phyloP scores from a whole-genome alignment of 2,329 filamentous ascomycete genomes.

The Grosmannia serpens region DNA sequence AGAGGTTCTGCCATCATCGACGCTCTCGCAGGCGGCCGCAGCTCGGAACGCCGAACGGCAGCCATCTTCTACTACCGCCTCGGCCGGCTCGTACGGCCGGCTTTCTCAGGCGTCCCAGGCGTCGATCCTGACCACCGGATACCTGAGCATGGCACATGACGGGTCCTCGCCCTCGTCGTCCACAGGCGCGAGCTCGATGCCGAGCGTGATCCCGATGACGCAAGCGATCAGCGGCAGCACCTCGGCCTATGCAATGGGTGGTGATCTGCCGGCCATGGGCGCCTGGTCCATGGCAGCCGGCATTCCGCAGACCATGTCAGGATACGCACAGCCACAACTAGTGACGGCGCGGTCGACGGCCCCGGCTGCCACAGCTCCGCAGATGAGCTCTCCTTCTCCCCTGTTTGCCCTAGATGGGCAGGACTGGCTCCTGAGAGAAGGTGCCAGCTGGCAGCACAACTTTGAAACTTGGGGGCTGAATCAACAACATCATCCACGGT shows the following conservation, averaged over 20 bases:
- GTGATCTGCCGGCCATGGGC: slow-evolving; percentile 3
- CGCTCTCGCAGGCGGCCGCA: background rate
- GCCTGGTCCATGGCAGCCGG: slow-evolving; percentile 6
- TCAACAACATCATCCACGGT: slow-evolving; percentile 2
- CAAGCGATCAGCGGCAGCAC: too few relatives aligned
- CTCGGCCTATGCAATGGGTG: background rate
- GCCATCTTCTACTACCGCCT: background rate
- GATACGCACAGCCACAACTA: slow-evolving; percentile 2
- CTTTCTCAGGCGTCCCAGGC: slow-evolving; percentile 19
- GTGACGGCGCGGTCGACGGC: background rate
- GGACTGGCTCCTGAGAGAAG: slow-evolving; percentile 47
- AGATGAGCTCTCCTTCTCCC: slow-evolving; percentile 11
- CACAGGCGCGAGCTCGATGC: background rate
- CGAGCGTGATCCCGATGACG: background rate
- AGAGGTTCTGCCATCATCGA: background rate
- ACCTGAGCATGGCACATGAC: background rate
- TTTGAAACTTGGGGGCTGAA: slow-evolving; percentile 41
- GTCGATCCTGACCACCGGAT: slow-evolving; percentile 13
- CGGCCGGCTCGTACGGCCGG: slow-evolving; percentile 12
- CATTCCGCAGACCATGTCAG: background rate
- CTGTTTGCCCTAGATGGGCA: slow-evolving; percentile 35
- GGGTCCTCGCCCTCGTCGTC: background rate
- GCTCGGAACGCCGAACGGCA: background rate
- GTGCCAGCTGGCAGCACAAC: slow-evolving; percentile 45
- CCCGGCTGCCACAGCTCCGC: background rate